These are phyloP conservation scores for Peronospora farinosa DNA, from an alignment of 352 stramenopile species.

Conservation along the genomic window DNA sequence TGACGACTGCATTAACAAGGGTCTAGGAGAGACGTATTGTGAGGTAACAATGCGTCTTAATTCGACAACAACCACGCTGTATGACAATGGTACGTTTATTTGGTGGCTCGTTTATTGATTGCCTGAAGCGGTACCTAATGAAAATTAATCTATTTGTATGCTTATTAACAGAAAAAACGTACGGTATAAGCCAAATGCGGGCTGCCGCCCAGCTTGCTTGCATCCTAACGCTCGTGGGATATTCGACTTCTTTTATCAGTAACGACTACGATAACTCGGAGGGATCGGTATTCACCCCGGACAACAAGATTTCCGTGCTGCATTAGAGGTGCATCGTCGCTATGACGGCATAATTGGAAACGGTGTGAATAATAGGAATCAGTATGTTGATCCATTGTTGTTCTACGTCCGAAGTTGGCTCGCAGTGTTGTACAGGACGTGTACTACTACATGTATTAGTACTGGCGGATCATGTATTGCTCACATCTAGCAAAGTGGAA, in stretches of 20 bases:
- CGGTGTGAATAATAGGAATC: no score
- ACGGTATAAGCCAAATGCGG: slow-evolving; percentile 49
- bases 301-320: slow-evolving; percentile 26
- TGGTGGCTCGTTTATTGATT: neutral
- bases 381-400: no score
- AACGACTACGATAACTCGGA: slow-evolving; percentile 44
- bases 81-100: slow-evolving; percentile 49
- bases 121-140: neutral
- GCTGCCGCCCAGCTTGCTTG: slow-evolving; percentile 54
- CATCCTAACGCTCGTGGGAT: slow-evolving; percentile 68
- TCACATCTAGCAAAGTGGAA: no score
- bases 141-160: neutral
- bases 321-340: slow-evolving; percentile 7
- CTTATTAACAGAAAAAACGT: slow-evolving; percentile 35
- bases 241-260: slow-evolving; percentile 60
- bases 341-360: no score
- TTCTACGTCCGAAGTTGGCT: no score
- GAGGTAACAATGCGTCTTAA: slow-evolving; percentile 48
- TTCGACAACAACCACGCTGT: slow-evolving; percentile 58
- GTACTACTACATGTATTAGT: no score
- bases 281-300: slow-evolving; percentile 23
- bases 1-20: slow-evolving; percentile 45
- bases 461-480: no score
- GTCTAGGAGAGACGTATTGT: slow-evolving; percentile 58
- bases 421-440: no score